These are phyloP conservation scores for Cymodocea nodosa DNA, from an alignment of 116 monocot species.

Conservation along the genomic window DNA sequence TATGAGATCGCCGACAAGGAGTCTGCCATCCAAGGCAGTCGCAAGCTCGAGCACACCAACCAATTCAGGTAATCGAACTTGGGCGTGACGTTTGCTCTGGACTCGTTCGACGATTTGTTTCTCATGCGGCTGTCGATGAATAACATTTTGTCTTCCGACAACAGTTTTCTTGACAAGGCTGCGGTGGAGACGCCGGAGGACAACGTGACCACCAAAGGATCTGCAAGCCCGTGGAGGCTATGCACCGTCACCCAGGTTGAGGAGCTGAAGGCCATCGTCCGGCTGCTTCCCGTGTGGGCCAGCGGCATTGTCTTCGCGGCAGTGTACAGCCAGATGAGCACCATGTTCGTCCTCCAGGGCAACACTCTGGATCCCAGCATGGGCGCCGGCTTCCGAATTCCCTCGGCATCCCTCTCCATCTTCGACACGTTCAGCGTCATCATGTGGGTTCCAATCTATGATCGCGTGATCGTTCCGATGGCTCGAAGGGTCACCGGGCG, in stretches of 20 bases:
- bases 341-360: slow-evolving; percentile 79
- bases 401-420: slow-evolving; percentile 59
- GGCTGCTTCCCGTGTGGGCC: slow-evolving; percentile 66
- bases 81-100: background rate
- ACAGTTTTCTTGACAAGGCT: slow-evolving; percentile 58
- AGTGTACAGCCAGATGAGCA: slow-evolving; percentile 65
- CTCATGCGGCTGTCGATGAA: background rate
- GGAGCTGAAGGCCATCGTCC: slow-evolving; percentile 58
- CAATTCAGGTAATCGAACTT: slow-evolving; percentile 11
- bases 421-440: slow-evolving; percentile 62
- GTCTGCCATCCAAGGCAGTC: slow-evolving; percentile 22
- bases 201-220: slow-evolving; percentile 7
- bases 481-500: slow-evolving; percentile 41
- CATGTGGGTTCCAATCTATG: slow-evolving; percentile 60
- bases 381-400: slow-evolving; percentile 46
- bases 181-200: slow-evolving; percentile 26
- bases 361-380: slow-evolving; percentile 48
- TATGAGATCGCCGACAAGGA: slow-evolving; percentile 21
- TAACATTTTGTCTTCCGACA: background rate
- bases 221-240: slow-evolving; percentile 32
- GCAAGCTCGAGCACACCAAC: slow-evolving; percentile 23
- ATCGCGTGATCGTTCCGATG: slow-evolving; percentile 42
- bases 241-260: slow-evolving; percentile 76
- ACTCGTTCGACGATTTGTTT: background rate
- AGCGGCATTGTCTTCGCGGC: slow-evolving; percentile 53